phyloP scores from a whole-genome alignment of 1,139 yeast genomes.

The Lodderomyces orthopsilosis region DNA sequence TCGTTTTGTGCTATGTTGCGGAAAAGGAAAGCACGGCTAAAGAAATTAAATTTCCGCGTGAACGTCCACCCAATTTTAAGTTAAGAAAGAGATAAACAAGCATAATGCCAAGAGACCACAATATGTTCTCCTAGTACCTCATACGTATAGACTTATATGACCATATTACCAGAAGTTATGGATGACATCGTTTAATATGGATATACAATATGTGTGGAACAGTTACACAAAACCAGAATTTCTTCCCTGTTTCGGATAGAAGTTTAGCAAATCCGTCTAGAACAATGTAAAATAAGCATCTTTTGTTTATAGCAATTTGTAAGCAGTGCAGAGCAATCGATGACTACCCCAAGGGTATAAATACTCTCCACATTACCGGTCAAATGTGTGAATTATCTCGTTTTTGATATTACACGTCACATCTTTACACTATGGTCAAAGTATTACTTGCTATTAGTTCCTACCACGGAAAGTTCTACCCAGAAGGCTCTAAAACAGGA shows the following conservation, averaged over 20 bases:
- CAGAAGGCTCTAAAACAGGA: constrained; percentile 57
- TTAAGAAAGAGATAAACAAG: no score
- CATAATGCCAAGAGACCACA: no score
- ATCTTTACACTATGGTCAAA: constrained; percentile 23
- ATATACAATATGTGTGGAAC: no score
- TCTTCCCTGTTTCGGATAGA: neutral
- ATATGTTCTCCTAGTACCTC: no score
- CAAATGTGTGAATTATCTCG: no score
- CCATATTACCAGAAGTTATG: no score
- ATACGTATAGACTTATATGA: no score
- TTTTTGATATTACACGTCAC: no score
- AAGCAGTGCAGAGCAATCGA: neutral
- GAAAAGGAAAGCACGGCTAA: neutral
- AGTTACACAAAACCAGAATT: neutral
- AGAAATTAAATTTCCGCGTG: neutral
- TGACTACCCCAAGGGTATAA: neutral
- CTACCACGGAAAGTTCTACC: constrained; percentile 48
- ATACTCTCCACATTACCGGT: neutral
- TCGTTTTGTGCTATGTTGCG: neutral
- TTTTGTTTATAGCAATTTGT: neutral
- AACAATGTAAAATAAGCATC: neutral
- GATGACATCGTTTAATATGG: no score
- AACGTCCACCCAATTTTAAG: no score
- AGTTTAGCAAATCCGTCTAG: neutral
- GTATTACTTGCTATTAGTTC: constrained; percentile 54